A percentile compares a stretch with the other conserved stretches of the same genome.
These are phyloP conservation scores for Globisporangium nunn DNA, from an alignment of 352 stramenopile species.

Conservation along the genomic window DNA sequence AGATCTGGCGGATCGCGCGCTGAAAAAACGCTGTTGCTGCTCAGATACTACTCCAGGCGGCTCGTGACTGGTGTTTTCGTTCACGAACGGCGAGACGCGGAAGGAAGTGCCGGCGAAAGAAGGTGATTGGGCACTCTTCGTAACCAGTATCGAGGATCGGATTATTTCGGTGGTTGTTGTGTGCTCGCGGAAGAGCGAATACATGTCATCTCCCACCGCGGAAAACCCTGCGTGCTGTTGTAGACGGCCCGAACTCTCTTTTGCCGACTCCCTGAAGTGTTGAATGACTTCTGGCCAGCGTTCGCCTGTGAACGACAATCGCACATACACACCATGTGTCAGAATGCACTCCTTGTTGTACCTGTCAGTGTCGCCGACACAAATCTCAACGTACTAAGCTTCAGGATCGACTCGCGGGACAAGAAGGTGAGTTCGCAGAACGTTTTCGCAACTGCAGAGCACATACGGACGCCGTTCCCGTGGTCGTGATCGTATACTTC, in stretches of 20 bases:
- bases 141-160: slow-evolving; percentile 24
- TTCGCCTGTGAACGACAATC: slow-evolving; percentile 22
- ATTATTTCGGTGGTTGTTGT: slow-evolving; percentile 23
- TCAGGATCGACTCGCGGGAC: slow-evolving; percentile 59
- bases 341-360: background rate
- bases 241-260: slow-evolving; percentile 35
- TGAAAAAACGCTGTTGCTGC: slow-evolving; percentile 11
- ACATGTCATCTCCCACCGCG: slow-evolving; percentile 14
- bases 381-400: slow-evolving; percentile 47
- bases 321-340: background rate
- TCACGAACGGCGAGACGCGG: slow-evolving; percentile 15
- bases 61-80: background rate
- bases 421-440: slow-evolving; percentile 80
- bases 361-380: background rate
- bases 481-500: slow-evolving; percentile 77
- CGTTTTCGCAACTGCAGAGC: slow-evolving; percentile 64
- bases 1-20: background rate
- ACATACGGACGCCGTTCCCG: slow-evolving; percentile 80
- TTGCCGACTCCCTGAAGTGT: slow-evolving; percentile 50
- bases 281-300: slow-evolving; percentile 67
- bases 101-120: background rate
- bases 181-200: slow-evolving; percentile 15
- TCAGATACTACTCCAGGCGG: background rate
- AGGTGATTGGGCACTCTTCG: slow-evolving; percentile 12
- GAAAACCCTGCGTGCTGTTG: slow-evolving; percentile 22